phyloP scores from a whole-genome alignment of 129 eudicot genomes.

The Sambucus nigra region DNA sequence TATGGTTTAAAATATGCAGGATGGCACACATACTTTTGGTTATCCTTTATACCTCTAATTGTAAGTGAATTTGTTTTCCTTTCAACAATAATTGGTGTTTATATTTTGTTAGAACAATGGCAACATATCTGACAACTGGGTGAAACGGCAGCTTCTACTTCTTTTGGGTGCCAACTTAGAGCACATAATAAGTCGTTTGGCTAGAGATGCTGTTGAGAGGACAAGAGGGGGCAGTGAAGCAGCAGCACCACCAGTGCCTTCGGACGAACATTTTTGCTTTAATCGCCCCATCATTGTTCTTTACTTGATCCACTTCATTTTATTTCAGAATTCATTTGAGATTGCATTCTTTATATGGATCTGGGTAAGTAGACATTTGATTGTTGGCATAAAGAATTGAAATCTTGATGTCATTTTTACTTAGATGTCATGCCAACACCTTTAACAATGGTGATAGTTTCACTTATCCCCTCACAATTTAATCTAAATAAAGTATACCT shows the following conservation, averaged over 20 bases:
- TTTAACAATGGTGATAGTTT: no score
- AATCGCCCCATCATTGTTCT: conserved; percentile 21
- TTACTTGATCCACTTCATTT: conserved; percentile 30
- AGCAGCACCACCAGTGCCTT: conserved; percentile 16
- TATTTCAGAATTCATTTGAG: conserved; percentile 34
- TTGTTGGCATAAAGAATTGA: no score
- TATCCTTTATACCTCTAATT: conserved; percentile 70
- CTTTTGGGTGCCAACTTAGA: conserved; percentile 32
- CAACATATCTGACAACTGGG: background rate
- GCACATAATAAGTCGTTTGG: conserved; percentile 25
- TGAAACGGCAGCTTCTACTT: conserved; percentile 25
- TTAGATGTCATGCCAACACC: no score
- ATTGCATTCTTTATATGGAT: conserved; percentile 35
- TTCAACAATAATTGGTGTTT: background rate
- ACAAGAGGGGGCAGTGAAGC: background rate
- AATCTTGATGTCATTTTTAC: background rate
- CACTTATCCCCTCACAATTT: conserved; percentile 23
- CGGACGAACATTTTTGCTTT: conserved; percentile 26
- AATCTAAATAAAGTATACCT: no score
- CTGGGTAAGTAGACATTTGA: conserved; percentile 16
- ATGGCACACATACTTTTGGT: conserved; percentile 84
- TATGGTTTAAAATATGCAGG: conserved; percentile 40
- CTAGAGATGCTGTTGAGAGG: conserved; percentile 18
- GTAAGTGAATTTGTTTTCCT: conserved; percentile 36
- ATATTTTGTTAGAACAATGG: background rate